Percentiles rank a stretch among this genome's conserved stretches.
phyloP scores from a whole-genome alignment of 140 eudicot species.

The Erigeron philadelphicus region DNA sequence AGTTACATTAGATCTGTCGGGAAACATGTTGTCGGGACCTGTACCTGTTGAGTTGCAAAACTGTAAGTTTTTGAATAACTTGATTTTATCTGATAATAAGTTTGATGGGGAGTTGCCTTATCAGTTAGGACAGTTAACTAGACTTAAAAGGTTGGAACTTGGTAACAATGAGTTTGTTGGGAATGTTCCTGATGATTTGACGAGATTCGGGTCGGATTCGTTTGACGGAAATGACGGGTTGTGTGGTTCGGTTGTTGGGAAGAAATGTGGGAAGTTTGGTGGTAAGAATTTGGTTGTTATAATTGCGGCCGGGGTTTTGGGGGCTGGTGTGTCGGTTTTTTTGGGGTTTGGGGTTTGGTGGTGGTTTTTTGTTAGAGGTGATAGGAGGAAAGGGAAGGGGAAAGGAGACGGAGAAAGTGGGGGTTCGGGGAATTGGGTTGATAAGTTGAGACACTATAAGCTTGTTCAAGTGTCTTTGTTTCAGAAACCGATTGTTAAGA shows the following conservation, averaged over 20 bases:
- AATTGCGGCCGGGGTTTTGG: conserved; percentile 55
- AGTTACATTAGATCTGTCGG: conserved; percentile 60
- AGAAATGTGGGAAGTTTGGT: conserved; percentile 41
- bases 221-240: conserved; percentile 41
- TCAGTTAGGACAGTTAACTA: conserved; percentile 46
- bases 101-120: conserved; percentile 43
- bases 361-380: conserved; percentile 50
- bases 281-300: conserved; percentile 44
- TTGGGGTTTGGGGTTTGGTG: conserved; percentile 59
- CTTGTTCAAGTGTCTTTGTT: conserved; percentile 58
- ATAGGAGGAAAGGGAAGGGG: conserved; percentile 32
- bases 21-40: conserved; percentile 40
- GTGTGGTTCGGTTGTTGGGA: conserved; percentile 41
- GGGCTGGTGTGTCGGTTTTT: conserved; percentile 52
- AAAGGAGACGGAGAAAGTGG: conserved; percentile 28
- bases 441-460: conserved; percentile 45
- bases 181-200: conserved; percentile 41
- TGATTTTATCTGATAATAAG: conserved; percentile 34
- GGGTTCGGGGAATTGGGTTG: conserved; percentile 47
- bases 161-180: conserved; percentile 40
- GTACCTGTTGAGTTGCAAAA: conserved; percentile 39
- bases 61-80: conserved; percentile 49
- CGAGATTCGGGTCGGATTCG: conserved; percentile 29
- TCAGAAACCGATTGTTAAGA: conserved; percentile 51
- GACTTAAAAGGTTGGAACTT: conserved; percentile 44